Evolutionary conservation across 129 eudicot species (phyloP).

Genomic region (Escallonia herrerae): DNA sequence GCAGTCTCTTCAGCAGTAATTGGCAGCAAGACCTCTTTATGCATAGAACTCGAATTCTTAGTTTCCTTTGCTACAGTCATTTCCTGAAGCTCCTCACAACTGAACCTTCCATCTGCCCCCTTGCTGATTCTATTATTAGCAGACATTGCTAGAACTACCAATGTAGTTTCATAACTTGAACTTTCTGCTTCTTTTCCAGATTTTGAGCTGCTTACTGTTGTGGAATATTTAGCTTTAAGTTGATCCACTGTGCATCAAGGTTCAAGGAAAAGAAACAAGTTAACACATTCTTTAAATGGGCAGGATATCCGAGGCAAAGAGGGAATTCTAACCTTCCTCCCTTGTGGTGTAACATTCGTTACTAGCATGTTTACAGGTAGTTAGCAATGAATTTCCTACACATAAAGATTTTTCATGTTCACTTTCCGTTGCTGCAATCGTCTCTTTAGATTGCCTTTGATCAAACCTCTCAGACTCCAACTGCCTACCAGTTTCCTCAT

Average conservation of each 20-base stretch:
- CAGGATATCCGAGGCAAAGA: background rate
- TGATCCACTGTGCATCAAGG: background rate
- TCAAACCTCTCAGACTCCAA: conserved; percentile 3
- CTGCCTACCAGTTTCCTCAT: too few species aligned
- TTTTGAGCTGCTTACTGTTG: background rate
- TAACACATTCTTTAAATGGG: background rate
- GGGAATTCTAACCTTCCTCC: background rate
- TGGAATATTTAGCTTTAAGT: background rate
- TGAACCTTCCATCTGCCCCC: background rate
- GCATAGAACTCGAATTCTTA: background rate
- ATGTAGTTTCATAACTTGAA: background rate
- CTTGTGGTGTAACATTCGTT: background rate
- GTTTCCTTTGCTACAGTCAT: conserved; percentile 7
- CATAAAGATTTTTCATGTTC: background rate
- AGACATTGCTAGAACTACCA: conserved; percentile 3
- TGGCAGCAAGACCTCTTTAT: background rate
- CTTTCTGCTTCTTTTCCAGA: conserved; percentile 3
- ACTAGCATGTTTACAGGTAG: conserved; percentile 6
- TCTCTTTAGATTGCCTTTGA: conserved; percentile 6
- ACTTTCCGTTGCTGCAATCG: conserved; percentile 15
- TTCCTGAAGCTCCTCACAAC: background rate
- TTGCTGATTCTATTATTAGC: conserved; percentile 3
- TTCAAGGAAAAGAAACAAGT: background rate
- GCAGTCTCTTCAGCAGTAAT: background rate
- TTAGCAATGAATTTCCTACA: too few species aligned